phyloP scores from a whole-genome alignment of 1,284 basidiomycete species.

The Paramarasmius palmivorus region DNA sequence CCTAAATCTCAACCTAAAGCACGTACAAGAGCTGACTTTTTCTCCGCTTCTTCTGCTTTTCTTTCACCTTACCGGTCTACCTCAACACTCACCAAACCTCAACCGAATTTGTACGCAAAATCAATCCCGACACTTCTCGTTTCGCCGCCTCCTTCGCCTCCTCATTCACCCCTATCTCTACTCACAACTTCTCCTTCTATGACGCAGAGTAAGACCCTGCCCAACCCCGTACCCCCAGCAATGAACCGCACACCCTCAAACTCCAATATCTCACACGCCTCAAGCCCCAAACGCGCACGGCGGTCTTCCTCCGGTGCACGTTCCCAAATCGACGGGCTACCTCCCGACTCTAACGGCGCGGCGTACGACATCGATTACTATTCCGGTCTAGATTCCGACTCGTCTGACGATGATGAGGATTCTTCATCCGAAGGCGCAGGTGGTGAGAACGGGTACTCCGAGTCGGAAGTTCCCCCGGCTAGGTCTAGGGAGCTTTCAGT shows the following conservation, averaged over 20 bases:
- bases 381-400: constrained; percentile 32
- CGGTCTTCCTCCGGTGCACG: not conserved
- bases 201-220: not conserved
- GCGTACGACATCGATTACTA: constrained; percentile 36
- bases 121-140: too few species aligned
- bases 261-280: not conserved
- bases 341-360: not conserved
- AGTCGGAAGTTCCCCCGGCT: constrained; percentile 7
- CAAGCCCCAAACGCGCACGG: not conserved
- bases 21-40: too few species aligned
- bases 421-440: too few species aligned
- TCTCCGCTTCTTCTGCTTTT: too few species aligned
- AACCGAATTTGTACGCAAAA: too few species aligned
- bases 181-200: not conserved
- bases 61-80: too few species aligned
- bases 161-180: not conserved
- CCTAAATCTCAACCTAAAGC: too few species aligned
- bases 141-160: too few species aligned
- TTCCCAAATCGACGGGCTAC: not conserved
- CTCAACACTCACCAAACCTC: too few species aligned
- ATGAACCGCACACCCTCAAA: not conserved
- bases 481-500: constrained; percentile 19
- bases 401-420: constrained; percentile 22
- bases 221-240: not conserved
- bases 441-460: constrained; percentile 19